Base-by-base conservation (phyloP, 345 rosid genomes). In the Boechera stricta region DNA sequence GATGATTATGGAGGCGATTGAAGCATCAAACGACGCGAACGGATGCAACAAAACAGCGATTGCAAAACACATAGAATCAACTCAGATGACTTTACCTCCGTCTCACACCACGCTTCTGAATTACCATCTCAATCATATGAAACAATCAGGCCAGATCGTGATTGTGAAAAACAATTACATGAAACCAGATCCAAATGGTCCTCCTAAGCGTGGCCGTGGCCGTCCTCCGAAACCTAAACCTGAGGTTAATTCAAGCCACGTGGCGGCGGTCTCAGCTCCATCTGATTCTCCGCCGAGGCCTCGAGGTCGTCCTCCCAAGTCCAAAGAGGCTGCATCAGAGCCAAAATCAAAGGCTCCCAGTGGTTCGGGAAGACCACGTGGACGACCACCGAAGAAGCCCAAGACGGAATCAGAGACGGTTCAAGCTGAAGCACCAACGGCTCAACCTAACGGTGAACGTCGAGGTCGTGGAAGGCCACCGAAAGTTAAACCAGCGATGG, bases 201-300 rank as follows among this genome's bases (percentile, higher is more conserved):
- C 97, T 0, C 91, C 95, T 3, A 92, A 85, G 80, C 83, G 98
- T 28, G 97, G 97, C 41, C 95, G 98, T 5, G 95, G 98, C 48
- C 92, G 98, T 31, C 98, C 98, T 3, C 93, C 97, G 0, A 94
- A 92, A 78, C 82, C 92, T 0, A 90, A 86, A 71, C 71, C 8
- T 0, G 77, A 28, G 1, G 36, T 7, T 4, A 71, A 63, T 44
- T 8, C 75, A 0, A 76, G 58, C 55, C 13, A 76, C 32, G 75
- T 21, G 36, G 29, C 59, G 9, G 38, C 59, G 26, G 48, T 86
- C 0, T 2, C 75, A 0, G 87, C 85, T 3, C 76, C 82, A 0
- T 82, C 86, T 0, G 21, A 69, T 5, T 84, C 61, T 12, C 76
- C 94, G 0, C 87, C 93, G 0, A 85, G 91, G 44, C 91, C 96